Evolutionary conservation across 768 basidiomycete genomes (phyloP).

Genomic region (Termitomyces sp.): DNA sequence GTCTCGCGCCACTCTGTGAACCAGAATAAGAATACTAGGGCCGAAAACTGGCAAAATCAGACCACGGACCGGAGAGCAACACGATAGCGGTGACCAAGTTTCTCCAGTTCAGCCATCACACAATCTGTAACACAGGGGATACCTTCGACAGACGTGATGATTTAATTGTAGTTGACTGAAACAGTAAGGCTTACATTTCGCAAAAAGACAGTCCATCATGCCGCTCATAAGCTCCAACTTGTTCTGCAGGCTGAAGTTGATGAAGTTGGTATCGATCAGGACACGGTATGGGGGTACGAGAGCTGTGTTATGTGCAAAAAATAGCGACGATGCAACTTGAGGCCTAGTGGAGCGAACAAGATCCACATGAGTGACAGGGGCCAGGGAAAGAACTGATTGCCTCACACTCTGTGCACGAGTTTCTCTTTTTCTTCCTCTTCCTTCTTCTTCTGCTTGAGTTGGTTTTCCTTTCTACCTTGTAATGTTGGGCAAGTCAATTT

Average conservation of each 20-base stretch:
- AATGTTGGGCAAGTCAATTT: slow-evolving; percentile 12
- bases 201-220: slow-evolving; percentile 99
- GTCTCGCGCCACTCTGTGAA: slow-evolving; percentile 88
- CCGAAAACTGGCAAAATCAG: neutral
- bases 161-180: slow-evolving; percentile 4
- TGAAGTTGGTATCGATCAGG: slow-evolving; percentile 98
- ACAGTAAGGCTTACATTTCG: slow-evolving; percentile 70
- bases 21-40: slow-evolving; percentile 8
- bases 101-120: slow-evolving; percentile 97
- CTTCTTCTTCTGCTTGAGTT: slow-evolving; percentile 85
- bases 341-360: slow-evolving; percentile 44
- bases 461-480: slow-evolving; percentile 80
- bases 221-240: slow-evolving; percentile 92
- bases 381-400: slow-evolving; percentile 15
- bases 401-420: slow-evolving; percentile 77
- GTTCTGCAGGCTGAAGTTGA: slow-evolving; percentile 98
- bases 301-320: slow-evolving; percentile 92
- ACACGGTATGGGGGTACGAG: slow-evolving; percentile 97
- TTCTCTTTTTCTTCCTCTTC: slow-evolving; percentile 79
- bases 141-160: slow-evolving; percentile 46
- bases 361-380: neutral
- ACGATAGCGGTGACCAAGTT: slow-evolving; percentile 92
- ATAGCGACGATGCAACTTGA: slow-evolving; percentile 87
- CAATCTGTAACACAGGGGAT: slow-evolving; percentile 99
- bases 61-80: slow-evolving; percentile 82